Conservation (phyloP, 345 rosid species). For the Eucalyptus virginea region DNA sequence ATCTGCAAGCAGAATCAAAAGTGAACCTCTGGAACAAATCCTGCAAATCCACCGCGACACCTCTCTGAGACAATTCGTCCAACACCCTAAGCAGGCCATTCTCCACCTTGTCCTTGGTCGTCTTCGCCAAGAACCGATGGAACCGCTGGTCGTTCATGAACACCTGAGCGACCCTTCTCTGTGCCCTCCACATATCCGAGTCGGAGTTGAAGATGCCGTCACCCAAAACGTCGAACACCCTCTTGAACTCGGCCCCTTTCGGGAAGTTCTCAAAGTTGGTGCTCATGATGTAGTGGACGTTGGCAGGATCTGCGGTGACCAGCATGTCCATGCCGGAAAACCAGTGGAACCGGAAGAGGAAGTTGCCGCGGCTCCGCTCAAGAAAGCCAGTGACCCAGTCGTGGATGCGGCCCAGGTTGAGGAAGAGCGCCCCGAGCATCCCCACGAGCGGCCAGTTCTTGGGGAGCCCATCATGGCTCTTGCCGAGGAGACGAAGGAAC, state of each 20-base stretch:
- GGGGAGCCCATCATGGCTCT: background rate
- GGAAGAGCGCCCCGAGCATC: conserved; percentile 26
- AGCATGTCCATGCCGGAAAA: no score
- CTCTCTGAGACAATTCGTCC: conserved; percentile 15
- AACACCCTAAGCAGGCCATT: conserved; percentile 30
- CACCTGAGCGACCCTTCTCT: conserved; percentile 22
- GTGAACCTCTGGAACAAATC: conserved; percentile 34
- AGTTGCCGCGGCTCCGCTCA: conserved; percentile 5
- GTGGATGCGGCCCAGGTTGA: conserved; percentile 12
- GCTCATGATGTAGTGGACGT: conserved; percentile 42
- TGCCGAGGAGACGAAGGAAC: background rate
- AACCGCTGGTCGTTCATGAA: conserved; percentile 18
- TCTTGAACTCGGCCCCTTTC: conserved; percentile 2
- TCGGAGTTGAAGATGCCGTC: conserved; percentile 44
- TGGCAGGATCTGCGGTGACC: conserved; percentile 23
- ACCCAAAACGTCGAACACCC: conserved; percentile 39
- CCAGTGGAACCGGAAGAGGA: conserved; percentile 20
- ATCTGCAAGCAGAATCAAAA: conserved; percentile 17
- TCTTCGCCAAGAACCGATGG: conserved; percentile 1
- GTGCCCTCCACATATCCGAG: conserved; percentile 23
- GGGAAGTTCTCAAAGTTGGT: background rate
- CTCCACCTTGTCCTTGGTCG: conserved; percentile 13
- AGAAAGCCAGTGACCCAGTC: conserved; percentile 9
- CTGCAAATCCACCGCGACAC: conserved; percentile 19
- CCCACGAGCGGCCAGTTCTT: conserved; percentile 45